Conservation (phyloP, 305 asterid genomes). For the Rubia occidens region DNA sequence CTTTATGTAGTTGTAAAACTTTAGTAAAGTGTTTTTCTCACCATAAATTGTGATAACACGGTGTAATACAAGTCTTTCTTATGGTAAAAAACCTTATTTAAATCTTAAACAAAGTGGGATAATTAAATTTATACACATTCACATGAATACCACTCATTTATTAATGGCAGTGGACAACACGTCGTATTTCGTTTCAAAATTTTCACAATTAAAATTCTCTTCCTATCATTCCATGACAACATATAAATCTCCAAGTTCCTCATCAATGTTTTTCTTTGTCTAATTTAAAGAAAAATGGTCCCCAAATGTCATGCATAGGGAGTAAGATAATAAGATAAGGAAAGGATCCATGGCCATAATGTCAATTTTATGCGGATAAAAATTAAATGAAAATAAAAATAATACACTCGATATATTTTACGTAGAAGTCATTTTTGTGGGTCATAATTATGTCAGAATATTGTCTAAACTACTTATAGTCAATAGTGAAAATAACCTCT, state of each 20-base stretch:
- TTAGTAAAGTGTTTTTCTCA: no score
- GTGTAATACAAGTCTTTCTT: no score
- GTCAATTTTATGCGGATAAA: background rate
- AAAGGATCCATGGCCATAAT: background rate
- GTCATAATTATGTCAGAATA: constrained; percentile 16
- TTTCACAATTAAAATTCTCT: background rate
- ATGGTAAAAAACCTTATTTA: no score
- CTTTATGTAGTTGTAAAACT: no score
- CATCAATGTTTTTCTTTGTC: background rate
- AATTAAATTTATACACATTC: background rate
- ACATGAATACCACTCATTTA: background rate
- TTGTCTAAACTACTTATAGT: background rate
- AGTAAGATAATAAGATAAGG: background rate
- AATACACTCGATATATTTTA: background rate
- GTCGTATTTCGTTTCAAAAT: background rate
- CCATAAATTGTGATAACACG: no score
- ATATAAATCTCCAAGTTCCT: background rate
- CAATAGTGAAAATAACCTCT: constrained; percentile 4
- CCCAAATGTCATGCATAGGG: background rate
- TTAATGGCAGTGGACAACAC: background rate
- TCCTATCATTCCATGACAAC: background rate
- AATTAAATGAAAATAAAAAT: background rate
- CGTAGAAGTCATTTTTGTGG: constrained; percentile 20
- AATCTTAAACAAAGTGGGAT: no score
- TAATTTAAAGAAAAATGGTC: background rate